phyloP scores from a whole-genome alignment of 2,329 filamentous ascomycete genomes.

The Graphilbum ipis-grandicollis region DNA sequence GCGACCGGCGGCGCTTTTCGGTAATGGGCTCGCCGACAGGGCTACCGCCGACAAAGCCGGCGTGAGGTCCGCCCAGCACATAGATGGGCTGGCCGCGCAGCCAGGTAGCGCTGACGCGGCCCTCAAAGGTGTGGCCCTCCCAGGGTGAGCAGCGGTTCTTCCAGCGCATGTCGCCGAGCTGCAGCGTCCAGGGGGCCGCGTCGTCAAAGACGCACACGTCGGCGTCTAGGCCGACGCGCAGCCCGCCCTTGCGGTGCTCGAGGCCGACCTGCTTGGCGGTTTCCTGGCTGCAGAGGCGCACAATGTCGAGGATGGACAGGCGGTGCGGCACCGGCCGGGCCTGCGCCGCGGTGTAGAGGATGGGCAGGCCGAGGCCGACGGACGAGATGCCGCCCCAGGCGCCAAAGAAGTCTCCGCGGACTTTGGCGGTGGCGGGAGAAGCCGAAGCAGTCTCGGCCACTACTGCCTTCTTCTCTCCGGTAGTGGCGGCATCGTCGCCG shows the following conservation, averaged over 20 bases:
- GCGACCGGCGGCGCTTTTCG: slow-evolving; percentile 6
- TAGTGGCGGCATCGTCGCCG: too few species aligned
- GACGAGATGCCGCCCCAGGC: slow-evolving; percentile 95
- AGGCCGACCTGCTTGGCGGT: slow-evolving; percentile 82
- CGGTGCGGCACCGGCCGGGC: slow-evolving; percentile 2
- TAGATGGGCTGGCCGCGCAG: slow-evolving; percentile 63
- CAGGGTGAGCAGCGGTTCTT: slow-evolving; percentile 86
- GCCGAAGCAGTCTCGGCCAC: background rate
- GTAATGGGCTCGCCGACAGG: slow-evolving; percentile 36
- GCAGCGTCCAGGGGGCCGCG: slow-evolving; percentile 55
- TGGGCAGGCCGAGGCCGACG: slow-evolving; percentile 80
- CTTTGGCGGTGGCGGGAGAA: slow-evolving; percentile 2
- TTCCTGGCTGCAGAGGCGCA: slow-evolving; percentile 68
- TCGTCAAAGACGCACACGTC: slow-evolving; percentile 92
- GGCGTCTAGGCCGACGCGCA: slow-evolving; percentile 69
- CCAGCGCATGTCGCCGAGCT: slow-evolving; percentile 73
- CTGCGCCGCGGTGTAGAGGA: slow-evolving; percentile 64
- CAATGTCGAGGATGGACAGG: slow-evolving; percentile 54
- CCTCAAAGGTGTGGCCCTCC: slow-evolving; percentile 61
- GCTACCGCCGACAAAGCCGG: slow-evolving; percentile 29
- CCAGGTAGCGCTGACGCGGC: slow-evolving; percentile 75
- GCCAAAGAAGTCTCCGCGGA: slow-evolving; percentile 70
- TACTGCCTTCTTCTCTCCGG: background rate
- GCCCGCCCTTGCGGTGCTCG: slow-evolving; percentile 61
- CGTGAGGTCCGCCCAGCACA: slow-evolving; percentile 36